phyloP scores from a whole-genome alignment of 164 flowering plant genomes.

The Warburgia ugandensis region DNA sequence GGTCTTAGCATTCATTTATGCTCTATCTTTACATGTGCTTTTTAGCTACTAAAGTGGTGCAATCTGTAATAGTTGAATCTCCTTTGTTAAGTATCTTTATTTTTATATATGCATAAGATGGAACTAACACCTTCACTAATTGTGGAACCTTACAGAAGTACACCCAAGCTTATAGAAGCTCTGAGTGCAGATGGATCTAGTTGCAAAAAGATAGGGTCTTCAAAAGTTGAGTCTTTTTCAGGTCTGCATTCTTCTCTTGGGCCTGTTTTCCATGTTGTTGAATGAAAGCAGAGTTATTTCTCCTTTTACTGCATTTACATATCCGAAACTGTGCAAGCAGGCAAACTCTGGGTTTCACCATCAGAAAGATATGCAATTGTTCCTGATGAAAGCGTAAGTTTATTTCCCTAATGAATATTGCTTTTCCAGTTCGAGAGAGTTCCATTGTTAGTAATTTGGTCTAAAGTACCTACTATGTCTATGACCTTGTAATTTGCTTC shows the following conservation, averaged over 20 bases:
- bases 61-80: too few relatives aligned
- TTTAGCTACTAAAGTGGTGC: too few relatives aligned
- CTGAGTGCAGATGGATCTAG: constrained; percentile 78
- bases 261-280: not conserved
- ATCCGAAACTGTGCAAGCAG: constrained; percentile 27
- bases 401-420: not conserved
- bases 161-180: constrained; percentile 70
- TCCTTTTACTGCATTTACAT: not conserved
- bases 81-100: not conserved
- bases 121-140: constrained; percentile 4
- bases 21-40: too few relatives aligned
- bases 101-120: not conserved
- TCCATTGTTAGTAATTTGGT: not conserved
- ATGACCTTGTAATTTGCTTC: not conserved
- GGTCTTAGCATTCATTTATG: too few relatives aligned
- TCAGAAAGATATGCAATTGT: constrained; percentile 91
- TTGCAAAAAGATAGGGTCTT: constrained; percentile 57
- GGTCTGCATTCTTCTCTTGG: constrained; percentile 25
- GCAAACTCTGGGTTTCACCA: constrained; percentile 63
- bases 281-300: not conserved
- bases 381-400: constrained; percentile 80
- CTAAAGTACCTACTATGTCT: not conserved
- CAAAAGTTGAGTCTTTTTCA: constrained; percentile 49
- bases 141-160: constrained; percentile 36
- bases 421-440: not conserved